phyloP scores from a whole-genome alignment of 768 basidiomycete genomes.

The Pleurotus djamor region DNA sequence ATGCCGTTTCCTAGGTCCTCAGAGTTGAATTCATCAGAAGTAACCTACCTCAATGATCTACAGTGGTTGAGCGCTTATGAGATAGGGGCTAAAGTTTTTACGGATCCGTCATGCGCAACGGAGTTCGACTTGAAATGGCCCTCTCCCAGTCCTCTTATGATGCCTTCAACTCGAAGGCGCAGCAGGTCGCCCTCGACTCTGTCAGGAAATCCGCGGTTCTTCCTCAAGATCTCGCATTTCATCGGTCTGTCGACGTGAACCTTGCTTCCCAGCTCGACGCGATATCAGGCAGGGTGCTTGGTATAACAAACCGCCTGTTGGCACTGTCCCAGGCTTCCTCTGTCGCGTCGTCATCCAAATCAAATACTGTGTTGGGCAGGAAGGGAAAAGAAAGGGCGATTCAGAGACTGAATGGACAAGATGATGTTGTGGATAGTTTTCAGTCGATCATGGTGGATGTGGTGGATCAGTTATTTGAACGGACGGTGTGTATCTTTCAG shows the following conservation, averaged over 20 bases:
- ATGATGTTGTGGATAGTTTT: slow-evolving; percentile 86
- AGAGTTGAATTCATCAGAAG: background rate
- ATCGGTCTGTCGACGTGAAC: slow-evolving; percentile 77
- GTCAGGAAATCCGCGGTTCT: slow-evolving; percentile 61
- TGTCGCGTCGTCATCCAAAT: slow-evolving; percentile 35
- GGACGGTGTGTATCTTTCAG: slow-evolving; percentile 53
- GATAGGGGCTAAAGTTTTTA: background rate
- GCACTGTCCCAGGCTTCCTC: slow-evolving; percentile 27
- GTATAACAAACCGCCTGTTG: slow-evolving; percentile 65
- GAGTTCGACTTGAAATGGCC: background rate
- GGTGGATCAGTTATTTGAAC: slow-evolving; percentile 84
- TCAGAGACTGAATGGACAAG: slow-evolving; percentile 56
- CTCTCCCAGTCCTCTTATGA: slow-evolving; percentile 32
- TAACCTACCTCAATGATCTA: background rate
- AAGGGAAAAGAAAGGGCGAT: slow-evolving; percentile 48
- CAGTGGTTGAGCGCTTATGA: too few relatives aligned
- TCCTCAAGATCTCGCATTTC: slow-evolving; percentile 81
- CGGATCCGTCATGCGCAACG: background rate
- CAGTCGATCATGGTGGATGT: slow-evolving; percentile 75
- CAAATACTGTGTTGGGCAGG: slow-evolving; percentile 18
- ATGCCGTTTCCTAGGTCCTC: too few relatives aligned
- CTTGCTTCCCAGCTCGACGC: slow-evolving; percentile 72
- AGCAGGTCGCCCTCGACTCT: slow-evolving; percentile 57
- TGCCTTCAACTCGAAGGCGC: slow-evolving; percentile 54
- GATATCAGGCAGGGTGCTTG: slow-evolving; percentile 64